phyloP scores from a whole-genome alignment of 352 stramenopile species.

The Phytopythium helicoides region DNA sequence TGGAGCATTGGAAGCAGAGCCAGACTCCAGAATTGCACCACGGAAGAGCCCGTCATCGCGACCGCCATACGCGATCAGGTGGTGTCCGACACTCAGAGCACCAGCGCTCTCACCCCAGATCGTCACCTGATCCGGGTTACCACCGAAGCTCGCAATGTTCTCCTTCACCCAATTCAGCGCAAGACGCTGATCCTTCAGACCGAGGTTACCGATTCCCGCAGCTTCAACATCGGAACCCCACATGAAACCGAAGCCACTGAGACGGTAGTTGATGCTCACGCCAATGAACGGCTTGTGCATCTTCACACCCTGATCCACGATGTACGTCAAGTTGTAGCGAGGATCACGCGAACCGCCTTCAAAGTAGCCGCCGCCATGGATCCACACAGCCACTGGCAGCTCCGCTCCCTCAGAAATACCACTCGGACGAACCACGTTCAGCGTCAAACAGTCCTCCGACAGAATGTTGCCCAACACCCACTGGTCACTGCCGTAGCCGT shows the following conservation, averaged over 20 bases:
- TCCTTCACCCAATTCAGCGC: conserved; percentile 82
- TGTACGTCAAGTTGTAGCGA: conserved; percentile 31
- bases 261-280: conserved; percentile 40
- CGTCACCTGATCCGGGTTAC: conserved; percentile 75
- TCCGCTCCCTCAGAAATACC: conserved; percentile 10
- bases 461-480: conserved; percentile 17
- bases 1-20: conserved; percentile 14
- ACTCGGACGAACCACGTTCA: conserved; percentile 71
- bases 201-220: conserved; percentile 74
- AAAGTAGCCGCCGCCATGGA: conserved; percentile 18
- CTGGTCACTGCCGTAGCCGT: conserved; percentile 22
- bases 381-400: conserved; percentile 23
- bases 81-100: conserved; percentile 28
- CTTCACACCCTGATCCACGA: conserved; percentile 16
- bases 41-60: conserved; percentile 24
- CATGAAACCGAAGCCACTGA: conserved; percentile 32
- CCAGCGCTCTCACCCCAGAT: conserved; percentile 88
- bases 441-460: conserved; percentile 83
- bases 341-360: conserved; percentile 19
- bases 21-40: conserved; percentile 23
- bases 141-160: conserved; percentile 81
- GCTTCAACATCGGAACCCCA: conserved; percentile 25
- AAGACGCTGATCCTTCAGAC: conserved; percentile 81
- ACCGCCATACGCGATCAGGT: conserved; percentile 25
- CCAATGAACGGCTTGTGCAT: conserved; percentile 27